A percentile compares a stretch with the other conserved stretches of the same genome.
Conservation (phyloP, 2,329 filamentous ascomycete species). For the Oidium heveae region DNA sequence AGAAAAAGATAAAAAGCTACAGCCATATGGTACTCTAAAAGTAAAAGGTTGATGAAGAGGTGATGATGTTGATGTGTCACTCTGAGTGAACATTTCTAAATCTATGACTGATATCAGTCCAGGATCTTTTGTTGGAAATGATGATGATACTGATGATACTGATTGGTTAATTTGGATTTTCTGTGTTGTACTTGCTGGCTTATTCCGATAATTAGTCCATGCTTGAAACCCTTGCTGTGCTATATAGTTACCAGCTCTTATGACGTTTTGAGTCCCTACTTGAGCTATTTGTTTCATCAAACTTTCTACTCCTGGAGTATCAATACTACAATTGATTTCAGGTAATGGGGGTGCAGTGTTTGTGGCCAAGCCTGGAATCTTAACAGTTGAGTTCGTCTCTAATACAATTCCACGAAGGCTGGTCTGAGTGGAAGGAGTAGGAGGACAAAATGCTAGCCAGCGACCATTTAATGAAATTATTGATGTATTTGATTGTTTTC, state of each 20-base stretch:
- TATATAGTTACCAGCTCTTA: slow-evolving; percentile 50
- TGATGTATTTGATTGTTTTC: slow-evolving; percentile 26
- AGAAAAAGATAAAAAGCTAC: slow-evolving; percentile 58
- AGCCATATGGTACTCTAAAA: slow-evolving; percentile 46
- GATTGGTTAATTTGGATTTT: slow-evolving; percentile 59
- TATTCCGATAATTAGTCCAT: slow-evolving; percentile 62
- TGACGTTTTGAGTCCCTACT: slow-evolving; percentile 54
- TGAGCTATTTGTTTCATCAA: slow-evolving; percentile 54
- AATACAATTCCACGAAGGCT: slow-evolving; percentile 41
- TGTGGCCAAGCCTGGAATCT: slow-evolving; percentile 28
- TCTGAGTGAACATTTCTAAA: slow-evolving; percentile 29
- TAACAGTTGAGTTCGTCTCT: slow-evolving; percentile 25
- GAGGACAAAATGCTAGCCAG: slow-evolving; percentile 56
- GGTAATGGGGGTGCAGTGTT: slow-evolving; percentile 46
- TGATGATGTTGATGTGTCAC: slow-evolving; percentile 18
- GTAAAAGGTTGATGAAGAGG: slow-evolving; percentile 37
- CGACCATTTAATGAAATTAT: slow-evolving; percentile 44
- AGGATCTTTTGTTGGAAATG: slow-evolving; percentile 31
- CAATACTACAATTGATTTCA: slow-evolving; percentile 37
- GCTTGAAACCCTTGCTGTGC: slow-evolving; percentile 53
- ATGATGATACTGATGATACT: slow-evolving; percentile 22
- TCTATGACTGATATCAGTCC: slow-evolving; percentile 55
- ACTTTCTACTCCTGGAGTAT: slow-evolving; percentile 46
- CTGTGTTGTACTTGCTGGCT: slow-evolving; percentile 18
- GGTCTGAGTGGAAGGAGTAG: slow-evolving; percentile 42